phyloP scores from a whole-genome alignment of 306 rosid species.

The Cucumis hystrix region DNA sequence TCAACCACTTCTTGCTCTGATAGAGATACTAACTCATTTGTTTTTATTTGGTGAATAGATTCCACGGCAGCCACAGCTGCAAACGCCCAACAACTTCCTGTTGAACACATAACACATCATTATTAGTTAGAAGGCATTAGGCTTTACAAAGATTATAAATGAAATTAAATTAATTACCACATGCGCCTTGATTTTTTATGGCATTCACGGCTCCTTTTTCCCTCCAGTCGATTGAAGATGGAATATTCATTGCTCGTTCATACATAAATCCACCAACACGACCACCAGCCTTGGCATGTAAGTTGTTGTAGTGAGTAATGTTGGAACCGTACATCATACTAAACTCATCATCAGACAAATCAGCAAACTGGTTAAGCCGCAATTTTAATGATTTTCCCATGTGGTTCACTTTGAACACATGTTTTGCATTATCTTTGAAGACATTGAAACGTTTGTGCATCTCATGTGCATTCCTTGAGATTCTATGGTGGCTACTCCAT shows the following conservation, averaged over 20 bases:
- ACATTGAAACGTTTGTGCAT: slow-evolving; percentile 22
- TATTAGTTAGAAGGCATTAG: too few relatives aligned
- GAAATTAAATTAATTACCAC: slow-evolving; percentile 7
- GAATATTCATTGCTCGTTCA: neutral
- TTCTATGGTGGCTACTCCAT: slow-evolving; percentile 31
- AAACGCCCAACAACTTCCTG: too few relatives aligned
- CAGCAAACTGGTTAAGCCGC: slow-evolving; percentile 31
- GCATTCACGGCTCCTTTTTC: slow-evolving; percentile 23
- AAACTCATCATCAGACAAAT: slow-evolving; percentile 29
- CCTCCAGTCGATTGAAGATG: slow-evolving; percentile 34
- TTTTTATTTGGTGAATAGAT: too few relatives aligned
- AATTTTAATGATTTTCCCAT: slow-evolving; percentile 33
- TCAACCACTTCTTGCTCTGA: too few relatives aligned
- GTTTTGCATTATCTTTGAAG: neutral
- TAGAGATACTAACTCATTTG: too few relatives aligned
- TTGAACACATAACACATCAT: too few relatives aligned
- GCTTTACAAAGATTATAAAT: too few relatives aligned
- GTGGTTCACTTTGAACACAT: slow-evolving; percentile 25
- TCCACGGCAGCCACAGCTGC: too few relatives aligned
- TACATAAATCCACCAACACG: too few relatives aligned
- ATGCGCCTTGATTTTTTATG: slow-evolving; percentile 28
- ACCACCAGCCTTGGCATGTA: neutral
- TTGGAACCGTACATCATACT: slow-evolving; percentile 10
- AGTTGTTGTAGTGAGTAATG: slow-evolving; percentile 11
- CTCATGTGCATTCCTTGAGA: slow-evolving; percentile 13